Evolutionary conservation across 305 asterid species (phyloP), one percentile per base, ranked within the genome.

Genomic region (Caryopteris hybrid): DNA sequence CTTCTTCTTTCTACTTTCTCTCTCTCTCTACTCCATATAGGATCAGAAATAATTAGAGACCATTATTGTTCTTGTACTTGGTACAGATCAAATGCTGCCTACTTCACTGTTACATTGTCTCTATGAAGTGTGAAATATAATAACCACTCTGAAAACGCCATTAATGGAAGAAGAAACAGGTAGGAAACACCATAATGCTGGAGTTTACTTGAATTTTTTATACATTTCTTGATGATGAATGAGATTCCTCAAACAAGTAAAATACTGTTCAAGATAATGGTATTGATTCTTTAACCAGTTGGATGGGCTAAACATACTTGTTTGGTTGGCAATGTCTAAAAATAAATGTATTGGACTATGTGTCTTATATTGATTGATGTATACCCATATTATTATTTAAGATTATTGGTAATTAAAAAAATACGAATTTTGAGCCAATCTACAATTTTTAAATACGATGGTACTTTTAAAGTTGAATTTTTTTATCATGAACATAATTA

Each of bases 141-240:
- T 17, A 12, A 31, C 29, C 12, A 18, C n/a, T 51, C 45, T 68
- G 16, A 59, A 52, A 66, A 41, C 36, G 4, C 0, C 34, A 33
- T 57, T 39, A 20, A 57, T 60, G 65, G 57, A 61, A 82, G 77
- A 75, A 74, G 84, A 84, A 77, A 71, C 59, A 34, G 77, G 56
- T 71, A 57, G 74, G 89, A 81, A 89, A 80, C 70, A 50, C 17
- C 81, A 66, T 31, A 56, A 48, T n/a, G 55, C 71, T 22, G 45
- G 36, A 52, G 61, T 56, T 43, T 20, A 5, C 20, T 17, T 42
- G n/a, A n/a, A 18, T 59, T 55, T 27, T 14, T 42, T 68, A 41
- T 38, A 8, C 14, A 11, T 56, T 8, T 53, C 56, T 17, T 34
- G 22, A 17, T 48, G 41, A 70, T 66, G 23, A 20, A 64, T 25